Evolutionary conservation across 2,329 filamentous ascomycete genomes (phyloP), one percentile per base, ranked within the genome.

Genomic region (Niveomyces coronatus): DNA sequence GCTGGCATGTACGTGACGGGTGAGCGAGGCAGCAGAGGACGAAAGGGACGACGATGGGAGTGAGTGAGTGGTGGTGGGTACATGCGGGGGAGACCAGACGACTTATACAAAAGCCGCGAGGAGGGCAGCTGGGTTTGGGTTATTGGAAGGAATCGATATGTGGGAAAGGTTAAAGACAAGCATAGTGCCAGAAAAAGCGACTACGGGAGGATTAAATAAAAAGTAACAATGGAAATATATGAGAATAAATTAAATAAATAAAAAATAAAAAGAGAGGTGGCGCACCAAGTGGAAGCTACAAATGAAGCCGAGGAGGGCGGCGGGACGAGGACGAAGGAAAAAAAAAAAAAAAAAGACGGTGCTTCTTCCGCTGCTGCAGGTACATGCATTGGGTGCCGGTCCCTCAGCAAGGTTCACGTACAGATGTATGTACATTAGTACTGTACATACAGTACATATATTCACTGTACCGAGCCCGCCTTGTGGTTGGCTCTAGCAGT

Each of bases 51-150:
- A 33, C 16, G n/a, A 10, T 13, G 9, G 17, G 8, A 22, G 16
- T 10, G 29, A 31, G 26, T 34, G 31, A 35, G 23, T 9, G 17
- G 31, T 35, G 37, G 37, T 40, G 37, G 37, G 16, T 40, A 40
- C 37, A 40, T 40, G 37, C 37, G 37, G 37, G n/a, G 37, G 37
- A 40, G 37, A 31, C 16, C 15, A 35, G 37, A 26, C 26, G 37
- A 40, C 37, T 40, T 40, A 40, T 40, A 40, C 37, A 40, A 9
- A 17, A 40, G 31, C 30, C 31, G 37, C 17, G 31, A 24, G 23
- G 13, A 40, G 37, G 14, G 31, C 37, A 31, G 37, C 37, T 40
- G 37, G 37, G 37, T 40, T 40, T 40, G 37, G 37, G 37, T 31
- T 26, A 31, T 30, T 26, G 26, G 9, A 14, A 11, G 24, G 26